These are phyloP conservation scores for Penicillium samsonianum DNA, from an alignment of 495 filamentous ascomycete species.

Conservation along the genomic window DNA sequence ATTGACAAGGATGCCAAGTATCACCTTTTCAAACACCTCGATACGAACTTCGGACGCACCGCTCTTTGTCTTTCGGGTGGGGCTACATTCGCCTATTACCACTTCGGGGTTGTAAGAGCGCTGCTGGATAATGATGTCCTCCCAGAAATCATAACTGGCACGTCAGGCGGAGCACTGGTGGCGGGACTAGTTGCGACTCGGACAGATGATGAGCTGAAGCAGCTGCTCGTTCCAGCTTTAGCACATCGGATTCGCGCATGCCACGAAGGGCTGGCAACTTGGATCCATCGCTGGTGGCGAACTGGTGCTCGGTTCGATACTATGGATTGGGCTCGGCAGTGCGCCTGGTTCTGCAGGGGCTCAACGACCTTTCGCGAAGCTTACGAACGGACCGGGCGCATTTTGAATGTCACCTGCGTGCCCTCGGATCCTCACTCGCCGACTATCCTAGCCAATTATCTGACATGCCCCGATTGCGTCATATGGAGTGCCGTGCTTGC, in stretches of 20 bases:
- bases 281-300: slow-evolving; percentile 82
- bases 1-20: slow-evolving; percentile 75
- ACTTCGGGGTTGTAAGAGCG: slow-evolving; percentile 91
- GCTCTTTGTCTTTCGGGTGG: slow-evolving; percentile 91
- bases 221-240: slow-evolving; percentile 81
- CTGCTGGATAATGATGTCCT: slow-evolving; percentile 83
- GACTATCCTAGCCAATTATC: slow-evolving; percentile 87
- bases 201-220: slow-evolving; percentile 85
- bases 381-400: slow-evolving; percentile 89
- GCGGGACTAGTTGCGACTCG: slow-evolving; percentile 86
- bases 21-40: slow-evolving; percentile 79
- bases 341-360: slow-evolving; percentile 85
- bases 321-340: slow-evolving; percentile 83
- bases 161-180: slow-evolving; percentile 89
- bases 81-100: slow-evolving; percentile 96
- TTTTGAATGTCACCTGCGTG: slow-evolving; percentile 95
- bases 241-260: slow-evolving; percentile 84
- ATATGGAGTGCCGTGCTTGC: slow-evolving; percentile 97
- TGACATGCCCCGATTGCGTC: slow-evolving; percentile 93
- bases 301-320: slow-evolving; percentile 95
- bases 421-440: slow-evolving; percentile 94
- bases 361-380: slow-evolving; percentile 93
- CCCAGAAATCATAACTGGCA: slow-evolving; percentile 93
- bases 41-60: slow-evolving; percentile 89
- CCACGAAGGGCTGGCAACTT: slow-evolving; percentile 70